Evolutionary conservation across 768 basidiomycete genomes (phyloP), one percentile per base, ranked within the genome.

Genomic region (Pholiota microspora): DNA sequence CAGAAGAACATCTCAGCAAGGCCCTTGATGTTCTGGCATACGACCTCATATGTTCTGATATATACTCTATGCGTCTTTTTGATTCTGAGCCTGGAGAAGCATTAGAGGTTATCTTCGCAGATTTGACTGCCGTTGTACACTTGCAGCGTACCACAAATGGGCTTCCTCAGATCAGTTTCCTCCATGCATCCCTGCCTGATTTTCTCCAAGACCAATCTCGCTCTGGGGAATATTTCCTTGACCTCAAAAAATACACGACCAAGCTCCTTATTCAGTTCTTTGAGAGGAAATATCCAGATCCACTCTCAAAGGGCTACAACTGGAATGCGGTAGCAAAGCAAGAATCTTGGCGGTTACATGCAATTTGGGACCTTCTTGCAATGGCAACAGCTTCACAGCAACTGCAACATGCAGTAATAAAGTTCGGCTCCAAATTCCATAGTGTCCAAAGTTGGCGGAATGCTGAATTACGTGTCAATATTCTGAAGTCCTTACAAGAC

Each of bases 171-270:
- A 2, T 54, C 13, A 32, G 38, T 4, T 46, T 54, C 18, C 34
- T 54, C 10, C 53, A 54, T 25, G 53, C 53, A 8, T 54, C 53
- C 1, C 35, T 54, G 4, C 32, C 45, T 2, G 53, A 54, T 24
- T 54, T 54, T 25, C 46, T 54, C 24, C 24, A n/a, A 3, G 46
- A 54, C 9, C 7, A 23, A 42, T 18, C 3, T 10, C 40, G 40
- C 21, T 42, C 40, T 23, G 40, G 9, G 12, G 6, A 10, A 7
- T 42, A 42, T 23, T 21, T 21, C 21, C n/a, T 42, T 10, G 40
- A 42, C 21, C 7, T 42, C 21, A 12, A 21, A 0, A 9, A 42
- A 23, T 42, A 42, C 21, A 7, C 6, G 5, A 4, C 5, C 0
- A 23, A 42, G 12, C 21, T 42, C 1, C 12, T 42, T 2, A 21